Percentiles rank a stretch among this genome's conserved stretches.
phyloP scores from a whole-genome alignment of 2,329 filamentous ascomycete genomes.

The Dactylonectria estremocensis region DNA sequence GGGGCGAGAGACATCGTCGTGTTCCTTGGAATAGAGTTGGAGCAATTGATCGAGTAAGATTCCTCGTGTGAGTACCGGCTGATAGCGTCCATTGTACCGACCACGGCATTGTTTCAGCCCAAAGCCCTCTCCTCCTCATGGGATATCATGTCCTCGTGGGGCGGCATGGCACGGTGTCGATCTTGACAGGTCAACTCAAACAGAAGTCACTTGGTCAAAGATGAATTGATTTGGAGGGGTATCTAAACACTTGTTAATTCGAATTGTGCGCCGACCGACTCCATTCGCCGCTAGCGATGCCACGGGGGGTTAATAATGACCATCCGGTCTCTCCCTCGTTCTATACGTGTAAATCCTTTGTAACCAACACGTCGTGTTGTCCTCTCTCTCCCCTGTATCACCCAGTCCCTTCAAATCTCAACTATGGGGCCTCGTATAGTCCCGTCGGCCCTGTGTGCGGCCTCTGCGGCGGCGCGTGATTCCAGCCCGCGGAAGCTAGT shows the following conservation, averaged over 20 bases:
- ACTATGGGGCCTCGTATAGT: background rate
- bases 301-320: background rate
- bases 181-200: background rate
- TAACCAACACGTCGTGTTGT: background rate
- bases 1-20: too few species aligned
- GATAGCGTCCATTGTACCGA: too few species aligned
- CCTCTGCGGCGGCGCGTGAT: background rate
- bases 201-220: background rate
- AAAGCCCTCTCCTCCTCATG: too few species aligned
- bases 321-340: background rate
- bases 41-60: too few species aligned
- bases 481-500: background rate
- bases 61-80: too few species aligned
- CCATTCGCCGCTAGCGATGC: background rate
- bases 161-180: too few species aligned
- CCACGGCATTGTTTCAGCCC: too few species aligned
- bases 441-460: background rate
- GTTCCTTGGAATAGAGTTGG: too few species aligned
- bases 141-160: too few species aligned
- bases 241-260: background rate
- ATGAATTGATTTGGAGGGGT: background rate
- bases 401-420: background rate
- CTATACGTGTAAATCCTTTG: background rate
- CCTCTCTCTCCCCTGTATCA: background rate
- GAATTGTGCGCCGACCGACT: background rate